Evolutionary conservation across 2,329 filamentous ascomycete genomes (phyloP).

Genomic region (Cercospora brassicicola): DNA sequence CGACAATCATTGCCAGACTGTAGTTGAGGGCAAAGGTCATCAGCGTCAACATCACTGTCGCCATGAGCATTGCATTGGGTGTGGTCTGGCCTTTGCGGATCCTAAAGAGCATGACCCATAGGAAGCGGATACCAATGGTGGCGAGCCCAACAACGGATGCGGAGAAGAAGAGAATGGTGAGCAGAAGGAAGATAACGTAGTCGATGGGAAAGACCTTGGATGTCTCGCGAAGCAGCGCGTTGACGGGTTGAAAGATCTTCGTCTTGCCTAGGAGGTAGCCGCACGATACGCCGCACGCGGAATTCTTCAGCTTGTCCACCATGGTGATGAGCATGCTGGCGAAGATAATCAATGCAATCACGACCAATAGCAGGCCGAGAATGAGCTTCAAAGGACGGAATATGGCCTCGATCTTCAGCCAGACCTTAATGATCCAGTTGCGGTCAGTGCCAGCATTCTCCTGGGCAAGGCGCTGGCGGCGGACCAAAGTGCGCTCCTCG

Average conservation of each 20-base stretch:
- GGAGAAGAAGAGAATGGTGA: slow-evolving; percentile 85
- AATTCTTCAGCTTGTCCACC: slow-evolving; percentile 96
- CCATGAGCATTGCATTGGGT: slow-evolving; percentile 86
- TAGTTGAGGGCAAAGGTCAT: slow-evolving; percentile 93
- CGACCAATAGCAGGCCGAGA: slow-evolving; percentile 74
- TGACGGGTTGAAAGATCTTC: slow-evolving; percentile 92
- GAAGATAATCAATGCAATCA: slow-evolving; percentile 75
- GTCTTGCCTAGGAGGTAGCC: slow-evolving; percentile 87
- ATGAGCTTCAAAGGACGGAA: slow-evolving; percentile 87
- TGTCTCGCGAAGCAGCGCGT: slow-evolving; percentile 80
- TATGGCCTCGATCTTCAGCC: slow-evolving; percentile 77
- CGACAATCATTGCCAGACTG: slow-evolving; percentile 86
- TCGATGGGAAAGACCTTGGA: slow-evolving; percentile 86
- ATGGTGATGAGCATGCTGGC: slow-evolving; percentile 91
- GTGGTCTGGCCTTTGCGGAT: slow-evolving; percentile 86
- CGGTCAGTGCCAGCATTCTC: slow-evolving; percentile 78
- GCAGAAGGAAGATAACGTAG: slow-evolving; percentile 81
- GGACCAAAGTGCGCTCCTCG: slow-evolving; percentile 88
- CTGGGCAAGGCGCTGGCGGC: slow-evolving; percentile 81
- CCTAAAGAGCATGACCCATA: slow-evolving; percentile 91
- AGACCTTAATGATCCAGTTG: slow-evolving; percentile 69
- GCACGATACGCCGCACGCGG: slow-evolving; percentile 83
- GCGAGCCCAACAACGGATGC: slow-evolving; percentile 85
- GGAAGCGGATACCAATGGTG: slow-evolving; percentile 85
- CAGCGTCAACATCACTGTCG: slow-evolving; percentile 85